A percentile compares a stretch with the other conserved stretches of the same genome.
Conservation (phyloP, 441 rosid genomes). For the Adansonia gregorii region DNA sequence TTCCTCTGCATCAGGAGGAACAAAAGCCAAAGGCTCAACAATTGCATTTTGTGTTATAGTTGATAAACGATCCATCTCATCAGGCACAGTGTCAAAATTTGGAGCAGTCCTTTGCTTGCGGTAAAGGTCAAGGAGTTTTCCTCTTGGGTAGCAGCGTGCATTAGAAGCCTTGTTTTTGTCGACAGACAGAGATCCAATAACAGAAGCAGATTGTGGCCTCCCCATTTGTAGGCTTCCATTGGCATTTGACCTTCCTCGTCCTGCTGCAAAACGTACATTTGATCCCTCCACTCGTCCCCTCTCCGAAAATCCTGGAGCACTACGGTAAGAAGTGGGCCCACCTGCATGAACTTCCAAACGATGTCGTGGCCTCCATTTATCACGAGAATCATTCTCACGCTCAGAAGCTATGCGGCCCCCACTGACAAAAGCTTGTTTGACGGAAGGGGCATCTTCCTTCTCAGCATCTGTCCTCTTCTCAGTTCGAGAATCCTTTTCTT, state of each 20-base stretch:
- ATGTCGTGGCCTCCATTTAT: constrained; percentile 99
- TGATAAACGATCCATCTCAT: constrained; percentile 59
- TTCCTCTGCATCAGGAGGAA: constrained; percentile 72
- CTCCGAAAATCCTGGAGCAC: constrained; percentile 90
- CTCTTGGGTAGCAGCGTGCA: constrained; percentile 62
- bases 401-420: constrained; percentile 56
- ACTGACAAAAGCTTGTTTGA: constrained; percentile 48
- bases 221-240: constrained; percentile 30
- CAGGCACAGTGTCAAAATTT: constrained; percentile 49
- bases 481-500: constrained; percentile 72
- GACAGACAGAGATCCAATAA: constrained; percentile 22
- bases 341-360: constrained; percentile 58
- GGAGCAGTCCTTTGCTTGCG: constrained; percentile 59
- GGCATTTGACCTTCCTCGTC: constrained; percentile 67
- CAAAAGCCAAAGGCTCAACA: constrained; percentile 77
- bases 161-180: constrained; percentile 40
- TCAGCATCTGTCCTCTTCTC: constrained; percentile 66
- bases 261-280: constrained; percentile 67
- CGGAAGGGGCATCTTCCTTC: constrained; percentile 62
- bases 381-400: constrained; percentile 85
- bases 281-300: constrained; percentile 70
- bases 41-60: constrained; percentile 46
- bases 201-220: constrained; percentile 40
- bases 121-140: constrained; percentile 87
- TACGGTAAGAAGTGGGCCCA: constrained; percentile 56